These are phyloP conservation scores for Aspergillus sp. DNA, from an alignment of 2,329 filamentous ascomycete species.

Conservation along the genomic window DNA sequence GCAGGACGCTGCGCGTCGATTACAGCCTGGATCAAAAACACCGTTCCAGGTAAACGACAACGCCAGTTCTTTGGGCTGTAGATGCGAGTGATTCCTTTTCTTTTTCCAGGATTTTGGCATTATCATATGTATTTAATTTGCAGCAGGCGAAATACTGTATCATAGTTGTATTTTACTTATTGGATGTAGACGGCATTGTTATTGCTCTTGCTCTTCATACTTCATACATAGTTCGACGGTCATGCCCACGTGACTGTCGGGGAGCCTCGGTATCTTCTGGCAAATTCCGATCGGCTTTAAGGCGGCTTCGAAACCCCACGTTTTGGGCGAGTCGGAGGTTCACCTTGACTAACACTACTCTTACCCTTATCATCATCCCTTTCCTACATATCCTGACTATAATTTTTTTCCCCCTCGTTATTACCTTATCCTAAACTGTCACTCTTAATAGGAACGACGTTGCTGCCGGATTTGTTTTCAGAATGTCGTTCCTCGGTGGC, in stretches of 20 bases:
- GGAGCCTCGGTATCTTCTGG: constrained; percentile 15
- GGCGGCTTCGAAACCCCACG: constrained; percentile 18
- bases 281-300: constrained; percentile 13
- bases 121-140: too few relatives aligned
- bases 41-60: too few relatives aligned
- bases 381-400: neutral
- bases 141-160: too few relatives aligned
- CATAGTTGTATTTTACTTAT: too few relatives aligned
- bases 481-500: constrained; percentile 93
- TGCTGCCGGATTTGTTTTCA: constrained; percentile 11
- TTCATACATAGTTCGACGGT: constrained; percentile 9
- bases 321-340: constrained; percentile 10
- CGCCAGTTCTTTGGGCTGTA: too few relatives aligned
- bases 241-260: constrained; percentile 14
- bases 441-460: neutral
- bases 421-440: neutral
- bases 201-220: neutral
- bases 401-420: constrained; percentile 3
- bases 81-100: too few relatives aligned
- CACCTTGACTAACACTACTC: constrained; percentile 3
- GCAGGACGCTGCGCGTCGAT: constrained; percentile 62
- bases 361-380: neutral
- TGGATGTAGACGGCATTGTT: too few relatives aligned
- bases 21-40: constrained; percentile 40
- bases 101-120: too few relatives aligned